Base-by-base conservation (phyloP, 306 rosid species). In the Prunus salicina region DNA sequence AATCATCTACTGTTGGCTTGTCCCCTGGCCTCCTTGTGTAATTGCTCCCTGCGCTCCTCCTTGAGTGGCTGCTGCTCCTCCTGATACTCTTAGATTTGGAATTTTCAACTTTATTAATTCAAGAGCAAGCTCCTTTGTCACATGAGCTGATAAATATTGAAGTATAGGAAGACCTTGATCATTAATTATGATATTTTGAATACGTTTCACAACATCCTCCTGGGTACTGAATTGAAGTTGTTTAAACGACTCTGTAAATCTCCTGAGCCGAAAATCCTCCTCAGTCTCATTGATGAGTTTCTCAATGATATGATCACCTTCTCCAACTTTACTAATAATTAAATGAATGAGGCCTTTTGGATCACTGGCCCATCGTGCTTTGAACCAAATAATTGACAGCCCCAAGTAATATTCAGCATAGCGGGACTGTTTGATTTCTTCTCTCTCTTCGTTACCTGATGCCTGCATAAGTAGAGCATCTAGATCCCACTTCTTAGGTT, bases 221-320 rank as follows among this genome's bases (percentile, higher is more conserved):
- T 15, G 53, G n/a, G 58, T 24, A 27, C 20, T 18, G 2, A 46
- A 3, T 1, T 25, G 22, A 47, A 68, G 73, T 25, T 46, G 57
- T 5, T 68, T 16, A 25, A 68, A 47, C 15, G 57, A 24, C 34
- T 45, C 2, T 0, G 6, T 20, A n/a, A 67, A 68, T 15, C 73
- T 68, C 25, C 43, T 11, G 32, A 68, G 43, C 49, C 73, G 47
- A 43, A 68, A 68, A 68, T 68, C 58, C 73, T 68, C 58, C 58
- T 46, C 43, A 68, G 8, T 47, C 34, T 68, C 58, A 0, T 18
- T 22, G 11, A 0, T 0, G 20, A 49, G 73, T 69, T 69, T 69
- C 60, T 69, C 24, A 24, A 28, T 25, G 16, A 8, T 51, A 28
- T 34, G 38, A 34, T 49, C 73, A 14, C 27, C 43, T 69, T 69